phyloP scores from a whole-genome alignment of 139 green algal species.

The Mesotaenium endlicherianum region DNA sequence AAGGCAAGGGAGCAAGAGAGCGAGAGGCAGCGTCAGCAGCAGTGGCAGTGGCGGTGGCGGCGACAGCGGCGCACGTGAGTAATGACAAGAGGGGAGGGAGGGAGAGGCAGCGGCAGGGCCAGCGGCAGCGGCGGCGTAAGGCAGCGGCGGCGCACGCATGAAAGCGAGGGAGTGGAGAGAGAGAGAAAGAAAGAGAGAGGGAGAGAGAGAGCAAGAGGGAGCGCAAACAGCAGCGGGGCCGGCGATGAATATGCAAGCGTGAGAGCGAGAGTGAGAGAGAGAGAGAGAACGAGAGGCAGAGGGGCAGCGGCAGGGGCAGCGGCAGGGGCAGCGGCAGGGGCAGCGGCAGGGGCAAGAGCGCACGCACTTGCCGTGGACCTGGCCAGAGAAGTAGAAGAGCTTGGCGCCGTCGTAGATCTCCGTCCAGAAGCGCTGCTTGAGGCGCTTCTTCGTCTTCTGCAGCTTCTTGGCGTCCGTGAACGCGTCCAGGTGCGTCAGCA shows the following conservation, averaged over 20 bases:
- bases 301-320: not conserved
- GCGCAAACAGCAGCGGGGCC: not conserved
- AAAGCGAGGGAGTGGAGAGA: not conserved
- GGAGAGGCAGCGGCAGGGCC: not conserved
- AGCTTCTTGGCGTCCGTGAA: slow-evolving; percentile 82
- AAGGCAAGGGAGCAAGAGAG: not conserved
- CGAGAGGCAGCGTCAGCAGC: not conserved
- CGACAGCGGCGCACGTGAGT: not conserved
- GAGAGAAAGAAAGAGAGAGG: not conserved
- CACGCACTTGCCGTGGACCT: slow-evolving; percentile 53
- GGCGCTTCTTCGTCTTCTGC: slow-evolving; percentile 91
- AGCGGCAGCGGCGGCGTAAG: not conserved
- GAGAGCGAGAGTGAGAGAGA: slow-evolving; percentile 33
- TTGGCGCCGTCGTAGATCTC: slow-evolving; percentile 98
- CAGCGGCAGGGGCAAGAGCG: not conserved
- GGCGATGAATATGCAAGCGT: not conserved
- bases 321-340: not conserved
- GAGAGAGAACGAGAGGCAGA: slow-evolving; percentile 41
- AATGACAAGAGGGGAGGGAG: not conserved
- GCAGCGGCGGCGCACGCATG: not conserved
- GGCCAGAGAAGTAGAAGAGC: slow-evolving; percentile 94
- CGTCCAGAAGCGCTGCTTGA: slow-evolving; percentile 93
- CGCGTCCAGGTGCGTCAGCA: slow-evolving; percentile 95
- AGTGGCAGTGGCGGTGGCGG: not conserved
- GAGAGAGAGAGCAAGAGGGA: slow-evolving; percentile 6